phyloP scores from a whole-genome alignment of 345 rosid genomes.

The Murraya koenigii region DNA sequence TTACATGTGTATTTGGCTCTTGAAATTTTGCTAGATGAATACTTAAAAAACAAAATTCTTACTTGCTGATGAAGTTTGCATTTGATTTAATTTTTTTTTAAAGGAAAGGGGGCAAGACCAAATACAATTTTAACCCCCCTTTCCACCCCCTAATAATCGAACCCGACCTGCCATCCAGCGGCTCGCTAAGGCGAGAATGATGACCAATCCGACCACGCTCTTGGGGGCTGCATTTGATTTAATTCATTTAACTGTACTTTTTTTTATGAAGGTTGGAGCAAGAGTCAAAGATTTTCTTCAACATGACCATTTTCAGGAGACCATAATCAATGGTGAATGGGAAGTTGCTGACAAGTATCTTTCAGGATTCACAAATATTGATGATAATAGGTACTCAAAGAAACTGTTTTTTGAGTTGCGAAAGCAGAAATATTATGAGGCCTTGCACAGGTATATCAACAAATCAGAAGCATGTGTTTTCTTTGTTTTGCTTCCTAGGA shows the following conservation, averaged over 20 bases:
- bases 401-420: slow-evolving; percentile 26
- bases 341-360: slow-evolving; percentile 31
- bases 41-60: too few relatives aligned
- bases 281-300: slow-evolving; percentile 31
- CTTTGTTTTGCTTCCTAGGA: background rate
- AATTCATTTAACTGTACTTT: background rate
- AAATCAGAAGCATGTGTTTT: background rate
- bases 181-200: too few relatives aligned
- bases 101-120: too few relatives aligned
- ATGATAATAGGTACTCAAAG: slow-evolving; percentile 25
- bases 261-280: slow-evolving; percentile 28
- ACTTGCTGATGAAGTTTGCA: background rate
- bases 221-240: background rate
- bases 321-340: slow-evolving; percentile 27
- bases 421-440: slow-evolving; percentile 20
- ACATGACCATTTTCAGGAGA: slow-evolving; percentile 20
- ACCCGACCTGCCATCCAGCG: too few relatives aligned
- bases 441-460: background rate
- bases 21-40: too few relatives aligned
- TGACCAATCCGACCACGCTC: too few relatives aligned
- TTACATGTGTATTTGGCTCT: too few relatives aligned
- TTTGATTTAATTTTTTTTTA: background rate
- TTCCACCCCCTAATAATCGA: too few relatives aligned
- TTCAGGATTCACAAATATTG: slow-evolving; percentile 30
- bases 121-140: too few relatives aligned